Conservation (phyloP, 257 asterid genomes). For the Salvia hispanica region DNA sequence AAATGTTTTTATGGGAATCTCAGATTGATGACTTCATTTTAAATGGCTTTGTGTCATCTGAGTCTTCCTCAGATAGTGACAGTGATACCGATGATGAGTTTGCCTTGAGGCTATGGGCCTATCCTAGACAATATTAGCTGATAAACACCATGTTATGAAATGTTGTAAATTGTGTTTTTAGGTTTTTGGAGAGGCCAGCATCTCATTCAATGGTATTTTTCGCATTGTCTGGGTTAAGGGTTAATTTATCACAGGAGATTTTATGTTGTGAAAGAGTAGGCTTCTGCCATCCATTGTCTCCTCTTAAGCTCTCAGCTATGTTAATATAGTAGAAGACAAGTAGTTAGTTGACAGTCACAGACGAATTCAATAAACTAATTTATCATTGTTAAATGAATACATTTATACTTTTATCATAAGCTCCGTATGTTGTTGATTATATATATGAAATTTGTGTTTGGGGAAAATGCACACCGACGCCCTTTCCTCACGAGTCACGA, state of each 20-base stretch:
- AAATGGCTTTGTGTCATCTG: constrained; percentile 38
- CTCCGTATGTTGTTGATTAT: too few species aligned
- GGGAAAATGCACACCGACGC: too few species aligned
- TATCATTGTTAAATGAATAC: too few species aligned
- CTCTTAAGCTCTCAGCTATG: too few species aligned
- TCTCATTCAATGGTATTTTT: background rate
- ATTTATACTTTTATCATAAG: too few species aligned
- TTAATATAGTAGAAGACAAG: too few species aligned
- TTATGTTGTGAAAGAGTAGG: background rate
- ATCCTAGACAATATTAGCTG: constrained; percentile 42
- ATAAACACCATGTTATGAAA: background rate
- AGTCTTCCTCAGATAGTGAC: constrained; percentile 61
- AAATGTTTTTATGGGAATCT: constrained; percentile 27
- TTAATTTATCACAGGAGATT: too few species aligned
- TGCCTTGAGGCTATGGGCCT: constrained; percentile 59
- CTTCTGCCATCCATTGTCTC: background rate
- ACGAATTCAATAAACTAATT: too few species aligned
- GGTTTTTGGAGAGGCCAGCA: background rate
- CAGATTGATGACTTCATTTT: constrained; percentile 65
- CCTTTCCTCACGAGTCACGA: too few species aligned
- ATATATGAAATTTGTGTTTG: too few species aligned
- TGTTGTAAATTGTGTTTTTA: background rate
- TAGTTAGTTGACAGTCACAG: too few species aligned
- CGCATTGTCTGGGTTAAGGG: too few species aligned
- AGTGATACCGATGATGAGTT: constrained; percentile 54